A percentile compares a stretch with the other conserved stretches of the same genome.
Evolutionary conservation across 2,329 filamentous ascomycete genomes (phyloP).

Genomic region (Calcarisporium arbuscula): DNA sequence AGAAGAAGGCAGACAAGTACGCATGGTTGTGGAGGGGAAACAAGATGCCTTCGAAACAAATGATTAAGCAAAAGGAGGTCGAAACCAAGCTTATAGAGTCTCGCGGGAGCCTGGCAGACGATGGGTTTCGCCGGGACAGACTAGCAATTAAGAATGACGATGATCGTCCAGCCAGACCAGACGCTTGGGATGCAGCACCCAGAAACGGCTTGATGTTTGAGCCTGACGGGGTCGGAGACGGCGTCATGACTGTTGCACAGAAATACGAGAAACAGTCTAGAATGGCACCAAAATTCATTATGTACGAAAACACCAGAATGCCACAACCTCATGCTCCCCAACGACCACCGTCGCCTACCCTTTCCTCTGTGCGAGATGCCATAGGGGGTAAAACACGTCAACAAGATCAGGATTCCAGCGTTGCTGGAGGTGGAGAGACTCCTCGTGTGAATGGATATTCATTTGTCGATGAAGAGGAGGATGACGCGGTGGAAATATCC

Average conservation of each 20-base stretch:
- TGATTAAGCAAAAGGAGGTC: conserved; percentile 61
- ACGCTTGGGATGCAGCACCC: conserved; percentile 68
- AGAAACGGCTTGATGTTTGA: conserved; percentile 85
- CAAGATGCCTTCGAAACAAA: conserved; percentile 75
- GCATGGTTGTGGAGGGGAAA: conserved; percentile 86
- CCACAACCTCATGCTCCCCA: conserved; percentile 40
- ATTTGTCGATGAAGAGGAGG: conserved; percentile 80
- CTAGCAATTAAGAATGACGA: conserved; percentile 61
- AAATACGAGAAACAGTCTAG: conserved; percentile 63
- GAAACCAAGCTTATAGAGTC: conserved; percentile 45
- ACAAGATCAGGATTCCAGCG: conserved; percentile 54
- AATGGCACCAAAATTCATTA: conserved; percentile 69
- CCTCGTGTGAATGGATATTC: conserved; percentile 89
- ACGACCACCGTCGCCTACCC: conserved; percentile 68
- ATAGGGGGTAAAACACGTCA: conserved; percentile 66
- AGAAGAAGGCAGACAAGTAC: conserved; percentile 76
- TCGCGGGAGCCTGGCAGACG: conserved; percentile 43
- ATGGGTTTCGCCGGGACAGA: conserved; percentile 51
- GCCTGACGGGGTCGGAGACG: conserved; percentile 58
- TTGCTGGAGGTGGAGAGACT: conserved; percentile 62
- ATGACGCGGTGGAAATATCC: conserved; percentile 32
- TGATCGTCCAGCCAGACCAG: conserved; percentile 67
- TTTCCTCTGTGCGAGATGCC: conserved; percentile 78
- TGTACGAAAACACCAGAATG: conserved; percentile 79
- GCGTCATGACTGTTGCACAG: conserved; percentile 57